These are phyloP conservation scores for Zymoseptoria passerinii DNA, from an alignment of 2,329 filamentous ascomycete genomes.

Conservation along the genomic window DNA sequence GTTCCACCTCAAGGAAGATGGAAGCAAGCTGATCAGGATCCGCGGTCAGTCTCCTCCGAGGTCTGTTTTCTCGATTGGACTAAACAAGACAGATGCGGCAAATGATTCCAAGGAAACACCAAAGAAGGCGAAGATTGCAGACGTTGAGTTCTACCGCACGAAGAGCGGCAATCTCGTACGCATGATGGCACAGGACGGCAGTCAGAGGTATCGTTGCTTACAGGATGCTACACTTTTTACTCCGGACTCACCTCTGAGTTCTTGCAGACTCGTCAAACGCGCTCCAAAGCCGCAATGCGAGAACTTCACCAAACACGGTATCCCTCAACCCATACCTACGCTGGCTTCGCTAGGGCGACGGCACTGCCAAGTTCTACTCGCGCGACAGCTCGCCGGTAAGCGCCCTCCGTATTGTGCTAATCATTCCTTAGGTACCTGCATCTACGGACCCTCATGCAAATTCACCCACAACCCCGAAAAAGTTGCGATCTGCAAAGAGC, in stretches of 20 bases:
- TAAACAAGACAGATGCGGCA: conserved; percentile 18
- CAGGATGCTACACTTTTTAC: not conserved
- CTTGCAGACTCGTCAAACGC: conserved; percentile 9
- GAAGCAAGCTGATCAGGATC: conserved; percentile 71
- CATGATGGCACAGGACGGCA: conserved; percentile 9
- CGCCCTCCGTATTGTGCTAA: not conserved
- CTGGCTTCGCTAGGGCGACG: conserved; percentile 6
- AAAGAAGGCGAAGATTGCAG: conserved; percentile 62
- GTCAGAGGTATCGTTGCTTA: conserved; percentile 14
- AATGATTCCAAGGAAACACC: conserved; percentile 49
- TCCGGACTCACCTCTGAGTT: conserved; percentile 1
- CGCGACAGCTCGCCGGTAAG: conserved; percentile 17
- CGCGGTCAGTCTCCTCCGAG: conserved; percentile 49
- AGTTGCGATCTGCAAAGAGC: conserved; percentile 84
- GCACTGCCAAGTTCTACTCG: conserved; percentile 2
- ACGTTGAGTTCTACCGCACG: conserved; percentile 75
- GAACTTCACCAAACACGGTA: conserved; percentile 30
- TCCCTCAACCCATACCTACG: conserved; percentile 7
- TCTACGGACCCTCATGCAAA: conserved; percentile 69
- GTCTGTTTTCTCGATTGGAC: not conserved
- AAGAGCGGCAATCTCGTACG: conserved; percentile 83
- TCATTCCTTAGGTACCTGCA: conserved; percentile 64
- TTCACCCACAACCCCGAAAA: conserved; percentile 78
- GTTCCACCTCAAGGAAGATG: conserved; percentile 65
- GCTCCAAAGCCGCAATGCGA: conserved; percentile 24